phyloP scores from a whole-genome alignment of 2,329 filamentous ascomycete species.

The Allantophomopsis lycopodina region DNA sequence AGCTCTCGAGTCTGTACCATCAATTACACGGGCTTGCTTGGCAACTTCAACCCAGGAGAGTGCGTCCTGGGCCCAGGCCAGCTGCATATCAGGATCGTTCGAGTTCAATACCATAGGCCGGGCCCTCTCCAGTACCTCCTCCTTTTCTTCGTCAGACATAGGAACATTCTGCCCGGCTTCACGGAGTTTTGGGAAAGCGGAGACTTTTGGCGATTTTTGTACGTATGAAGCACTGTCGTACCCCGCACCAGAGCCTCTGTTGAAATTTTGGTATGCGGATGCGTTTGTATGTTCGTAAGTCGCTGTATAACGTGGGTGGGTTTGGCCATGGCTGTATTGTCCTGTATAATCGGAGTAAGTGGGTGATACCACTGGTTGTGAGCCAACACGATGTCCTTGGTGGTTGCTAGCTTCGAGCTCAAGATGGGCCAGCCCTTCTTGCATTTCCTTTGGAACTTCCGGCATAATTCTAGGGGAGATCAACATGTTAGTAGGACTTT shows the following conservation, averaged over 20 bases:
- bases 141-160: constrained; percentile 86
- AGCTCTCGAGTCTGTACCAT: constrained; percentile 33
- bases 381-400: constrained; percentile 14
- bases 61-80: constrained; percentile 91
- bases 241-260: constrained; percentile 8
- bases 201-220: constrained; percentile 34
- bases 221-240: constrained; percentile 17
- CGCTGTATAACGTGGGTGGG: constrained; percentile 11
- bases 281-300: constrained; percentile 19
- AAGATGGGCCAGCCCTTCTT: constrained; percentile 82
- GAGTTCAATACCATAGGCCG: constrained; percentile 76
- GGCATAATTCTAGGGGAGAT: constrained; percentile 62
- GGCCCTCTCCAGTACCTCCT: constrained; percentile 75
- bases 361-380: constrained; percentile 8
- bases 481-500: not conserved
- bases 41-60: constrained; percentile 79
- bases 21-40: constrained; percentile 36
- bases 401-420: constrained; percentile 53
- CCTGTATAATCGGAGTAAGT: constrained; percentile 10
- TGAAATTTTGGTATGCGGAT: constrained; percentile 18
- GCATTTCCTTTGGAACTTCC: constrained; percentile 93
- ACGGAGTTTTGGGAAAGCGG: constrained; percentile 77
- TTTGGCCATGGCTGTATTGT: constrained; percentile 2
- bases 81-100: constrained; percentile 90
- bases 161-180: constrained; percentile 76